Base-by-base conservation (phyloP, 2,329 filamentous ascomycete species). In the Neonectria magnoliae region DNA sequence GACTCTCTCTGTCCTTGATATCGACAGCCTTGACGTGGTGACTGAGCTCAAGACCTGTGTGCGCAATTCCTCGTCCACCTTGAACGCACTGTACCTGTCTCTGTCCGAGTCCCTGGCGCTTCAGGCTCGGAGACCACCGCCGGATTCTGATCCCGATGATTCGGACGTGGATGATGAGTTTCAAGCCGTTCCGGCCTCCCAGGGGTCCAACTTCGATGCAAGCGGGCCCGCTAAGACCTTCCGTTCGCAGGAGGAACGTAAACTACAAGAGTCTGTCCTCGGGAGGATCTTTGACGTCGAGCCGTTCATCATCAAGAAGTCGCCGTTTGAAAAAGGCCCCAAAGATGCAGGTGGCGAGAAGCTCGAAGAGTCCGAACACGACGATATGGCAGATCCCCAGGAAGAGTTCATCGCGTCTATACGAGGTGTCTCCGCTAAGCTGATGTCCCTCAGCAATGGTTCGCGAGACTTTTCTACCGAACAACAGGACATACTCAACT, bases 101-200 rank as follows among this genome's bases (percentile, higher is more conserved):
- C 84, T 91, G 62, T 90, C 88, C 0, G 81, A 85, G 36, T 65
- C 69, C 3, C 76, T 90, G 16, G 87, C 86, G 2, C 64, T 73
- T 27, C 76, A 77, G 44, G 75, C 85, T 9, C 75, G 80, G 31
- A 78, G 75, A 52, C 76, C 78, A 1, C 69, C 75, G 9, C 72
- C 75, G 13, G 79, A 81, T 50, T 79, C 78, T 13, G 81, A 84
- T 25, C 74, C 77, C 5, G 83, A 85, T 20, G 84, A 85, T 54
- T 82, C 86, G 6, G 85, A 89, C 64, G 76, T 81, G 29, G 85
- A 89, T 41, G 84, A 88, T 60, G 86, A 88, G 14, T 85, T 87
- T 62, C 81, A 85, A 57, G 80, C 82, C 9, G 73, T 81, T 6
- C 80, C 82, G 1, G 69, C 73, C 20, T 70, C 73, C 2, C 75